Base-by-base conservation (phyloP, 345 rosid species). In the Lagerstroemia speciosa region DNA sequence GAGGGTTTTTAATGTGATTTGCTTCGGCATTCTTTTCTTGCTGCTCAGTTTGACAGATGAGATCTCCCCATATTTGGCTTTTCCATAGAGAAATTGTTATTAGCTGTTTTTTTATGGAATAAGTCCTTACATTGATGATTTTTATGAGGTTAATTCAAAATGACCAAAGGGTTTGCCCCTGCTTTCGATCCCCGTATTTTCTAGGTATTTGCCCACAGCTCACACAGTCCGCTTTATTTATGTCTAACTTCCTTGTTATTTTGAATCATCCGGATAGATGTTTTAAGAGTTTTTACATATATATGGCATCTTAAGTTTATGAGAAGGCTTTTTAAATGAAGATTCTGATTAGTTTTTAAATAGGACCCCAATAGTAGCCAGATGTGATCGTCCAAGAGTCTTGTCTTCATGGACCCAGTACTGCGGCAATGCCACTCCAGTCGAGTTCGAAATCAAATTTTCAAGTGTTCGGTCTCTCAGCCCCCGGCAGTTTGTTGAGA, bases 401-500 rank as follows among this genome's bases (percentile, higher is more conserved):
- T 90, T 94, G 62, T 78, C 87, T 40, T 85, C 96, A 14, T 88
- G 96, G 99, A 84, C 86, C 52, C 77, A 91, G 26, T 79, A 78
- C 60, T 94, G 96, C 79, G 90, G 93, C 43, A 77, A 84, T 78
- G 76, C 67, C 64, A 62, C 77, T 38, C 99, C 96, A 16, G 41
- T 71, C 46, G 97, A 94, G 81, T 83, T 82, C 75, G 82, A 82
- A 67, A 70, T 91, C 15, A 81, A 88, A 43, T 94, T 94, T 76
- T 72, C 88, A 72, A 85, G 84, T 65, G 99, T 89, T 75, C 84
- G 97, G 46, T 90, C 82, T 72, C 97, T 94, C 76, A 82, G 82
- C 67, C 96, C 99, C 2, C 80, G 69, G 3, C 86, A 86, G 52
- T 94, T 94, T 85, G 97, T 94, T 65, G 95, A 94, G 86, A 94